Base-by-base conservation (phyloP, 2,329 filamentous ascomycete genomes). In the Colletotrichum higginsianum region DNA sequence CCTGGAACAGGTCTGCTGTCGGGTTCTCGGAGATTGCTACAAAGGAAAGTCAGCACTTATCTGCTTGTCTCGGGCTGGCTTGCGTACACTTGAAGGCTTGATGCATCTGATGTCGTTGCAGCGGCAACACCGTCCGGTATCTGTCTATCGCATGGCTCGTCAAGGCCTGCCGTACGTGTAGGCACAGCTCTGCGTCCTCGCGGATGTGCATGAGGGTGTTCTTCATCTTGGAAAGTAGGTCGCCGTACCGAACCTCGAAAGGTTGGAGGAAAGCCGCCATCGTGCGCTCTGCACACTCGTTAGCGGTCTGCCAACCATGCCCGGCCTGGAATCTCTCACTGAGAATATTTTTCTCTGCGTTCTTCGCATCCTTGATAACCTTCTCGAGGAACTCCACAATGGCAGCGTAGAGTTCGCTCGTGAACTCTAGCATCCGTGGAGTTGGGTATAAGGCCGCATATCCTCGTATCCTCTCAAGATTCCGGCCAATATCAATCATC, bases 381-480 rank as follows among this genome's bases (percentile, higher is more conserved):
- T 75, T 71, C 9, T 75, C 70, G 9, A 78, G 72, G 23, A 78
- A 78, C 44, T 78, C 75, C 55, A 76, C 64, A 1, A 78, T 74
- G 1, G 76, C 76, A 1, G 76, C 76, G 55, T 78, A 78, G 8
- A 78, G 62, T 58, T 75, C 73, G 40, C 75, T 71, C 8, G 74
- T 74, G n/a, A 78, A 75, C 55, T 78, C 75, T 12, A 78, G 63
- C 74, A 78, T 78, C n/a, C 76, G 62, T 1, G 71, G 68, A 2
- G 75, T 78, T 2, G 76, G 75, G 49, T 73, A 77, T 11, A 78
- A 52, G 12, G 72, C 72, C n/a, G 72, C 68, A 38, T 74, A 75
- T 26, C 74, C 61, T 40, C 76, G 73, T 44, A 78, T 73, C 2
- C 76, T 75, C 3, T 76, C 74, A 12, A 78, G 68, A 2, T 75